These are phyloP conservation scores for Arxiozyma telluris DNA, from an alignment of 1,139 yeast genomes.

Conservation along the genomic window DNA sequence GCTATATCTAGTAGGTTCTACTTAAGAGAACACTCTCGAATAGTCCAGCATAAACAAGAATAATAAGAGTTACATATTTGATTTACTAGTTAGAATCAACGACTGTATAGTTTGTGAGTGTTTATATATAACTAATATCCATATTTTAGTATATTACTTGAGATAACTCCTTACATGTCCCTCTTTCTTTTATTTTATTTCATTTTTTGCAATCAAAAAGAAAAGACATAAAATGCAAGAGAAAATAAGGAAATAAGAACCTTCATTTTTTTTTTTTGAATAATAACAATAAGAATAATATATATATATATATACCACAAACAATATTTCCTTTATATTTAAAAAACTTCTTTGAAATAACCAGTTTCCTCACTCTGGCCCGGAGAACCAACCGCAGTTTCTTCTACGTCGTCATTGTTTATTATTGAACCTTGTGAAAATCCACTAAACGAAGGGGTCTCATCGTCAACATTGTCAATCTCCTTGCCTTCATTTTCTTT, in stretches of 20 bases:
- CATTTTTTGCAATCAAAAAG: too few species aligned
- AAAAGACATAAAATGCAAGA: neutral
- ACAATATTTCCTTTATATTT: neutral
- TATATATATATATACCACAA: neutral
- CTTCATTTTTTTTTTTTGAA: neutral
- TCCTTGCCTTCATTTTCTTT: neutral
- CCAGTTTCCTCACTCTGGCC: slow-evolving; percentile 9
- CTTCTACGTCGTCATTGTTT: slow-evolving; percentile 8
- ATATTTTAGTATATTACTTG: too few species aligned
- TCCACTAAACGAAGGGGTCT: slow-evolving; percentile 20
- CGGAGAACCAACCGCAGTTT: neutral
- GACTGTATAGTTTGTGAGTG: too few species aligned
- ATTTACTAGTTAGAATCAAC: too few species aligned
- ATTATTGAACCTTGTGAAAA: slow-evolving; percentile 22
- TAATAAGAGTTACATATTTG: too few species aligned
- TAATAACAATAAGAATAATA: neutral
- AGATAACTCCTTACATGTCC: too few species aligned
- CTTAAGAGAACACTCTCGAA: too few species aligned
- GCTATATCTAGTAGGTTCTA: too few species aligned
- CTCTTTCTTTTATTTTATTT: too few species aligned
- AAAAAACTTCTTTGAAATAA: slow-evolving; percentile 27
- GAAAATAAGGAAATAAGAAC: too few species aligned
- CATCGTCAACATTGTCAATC: neutral
- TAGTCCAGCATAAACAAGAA: too few species aligned
- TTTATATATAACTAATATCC: too few species aligned